Conservation (phyloP, 371 early-diverging fungal species). For the Zychaea mexicana region DNA sequence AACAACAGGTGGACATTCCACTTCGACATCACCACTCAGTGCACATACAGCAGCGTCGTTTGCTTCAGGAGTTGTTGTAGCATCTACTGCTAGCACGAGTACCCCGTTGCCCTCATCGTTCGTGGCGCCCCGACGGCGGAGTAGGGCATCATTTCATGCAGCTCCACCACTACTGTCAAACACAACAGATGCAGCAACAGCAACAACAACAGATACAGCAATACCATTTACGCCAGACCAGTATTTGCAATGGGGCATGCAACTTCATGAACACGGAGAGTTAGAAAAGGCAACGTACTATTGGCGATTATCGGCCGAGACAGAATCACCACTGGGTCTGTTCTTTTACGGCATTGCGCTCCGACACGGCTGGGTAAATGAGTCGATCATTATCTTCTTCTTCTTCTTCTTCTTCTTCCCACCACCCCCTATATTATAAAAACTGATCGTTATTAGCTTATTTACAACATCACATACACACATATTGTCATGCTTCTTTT, state of each 20-base stretch:
- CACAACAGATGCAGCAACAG: too few relatives aligned
- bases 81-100: neutral
- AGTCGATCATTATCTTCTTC: too few relatives aligned
- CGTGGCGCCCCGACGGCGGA: neutral
- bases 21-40: conserved; percentile 6
- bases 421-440: too few relatives aligned
- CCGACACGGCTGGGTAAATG: conserved; percentile 89
- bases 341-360: conserved; percentile 88
- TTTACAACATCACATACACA: too few relatives aligned
- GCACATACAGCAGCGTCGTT: conserved; percentile 5
- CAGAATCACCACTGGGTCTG: conserved; percentile 78
- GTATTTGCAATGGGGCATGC: conserved; percentile 26
- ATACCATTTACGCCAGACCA: neutral
- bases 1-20: too few relatives aligned
- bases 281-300: conserved; percentile 82
- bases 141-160: conserved; percentile 1
- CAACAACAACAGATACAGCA: neutral
- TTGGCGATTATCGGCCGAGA: conserved; percentile 79
- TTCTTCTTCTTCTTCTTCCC: too few relatives aligned
- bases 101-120: too few relatives aligned
- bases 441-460: too few relatives aligned
- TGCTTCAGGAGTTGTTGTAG: neutral
- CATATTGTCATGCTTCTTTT: neutral
- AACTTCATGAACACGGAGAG: conserved; percentile 59
- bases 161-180: neutral